These are phyloP conservation scores for Cucurbita ficifolia DNA, from an alignment of 306 rosid genomes.

Conservation along the genomic window DNA sequence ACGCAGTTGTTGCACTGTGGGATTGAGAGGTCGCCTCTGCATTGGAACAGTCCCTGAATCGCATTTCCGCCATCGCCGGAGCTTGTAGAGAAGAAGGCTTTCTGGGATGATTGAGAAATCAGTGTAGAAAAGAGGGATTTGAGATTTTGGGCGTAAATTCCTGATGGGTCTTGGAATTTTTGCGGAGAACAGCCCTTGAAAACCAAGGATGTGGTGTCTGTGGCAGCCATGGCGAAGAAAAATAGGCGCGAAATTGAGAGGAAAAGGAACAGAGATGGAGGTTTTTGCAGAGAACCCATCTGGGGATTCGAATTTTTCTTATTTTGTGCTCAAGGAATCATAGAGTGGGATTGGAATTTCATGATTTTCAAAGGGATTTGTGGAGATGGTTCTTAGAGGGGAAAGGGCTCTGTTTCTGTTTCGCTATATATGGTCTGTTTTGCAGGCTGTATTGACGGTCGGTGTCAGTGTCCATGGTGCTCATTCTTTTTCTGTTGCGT, in stretches of 20 bases:
- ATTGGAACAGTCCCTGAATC: conserved; percentile 54
- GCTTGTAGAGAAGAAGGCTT: conserved; percentile 38
- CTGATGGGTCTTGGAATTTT: conserved; percentile 38
- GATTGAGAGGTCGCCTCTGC: conserved; percentile 70
- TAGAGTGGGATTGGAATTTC: neutral
- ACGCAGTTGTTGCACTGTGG: conserved; percentile 52
- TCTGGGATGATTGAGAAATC: conserved; percentile 32
- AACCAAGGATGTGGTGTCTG: conserved; percentile 36
- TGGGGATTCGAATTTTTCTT: neutral
- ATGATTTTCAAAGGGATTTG: neutral
- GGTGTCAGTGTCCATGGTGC: neutral
- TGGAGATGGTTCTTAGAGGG: too few relatives aligned
- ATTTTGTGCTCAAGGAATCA: neutral
- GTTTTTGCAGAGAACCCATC: conserved; percentile 28
- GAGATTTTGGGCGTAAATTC: conserved; percentile 35
- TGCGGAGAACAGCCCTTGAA: conserved; percentile 71
- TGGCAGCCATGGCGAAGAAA: conserved; percentile 7
- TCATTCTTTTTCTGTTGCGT: neutral
- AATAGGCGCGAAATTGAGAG: neutral
- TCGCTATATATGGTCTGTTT: neutral
- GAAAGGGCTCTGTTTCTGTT: neutral
- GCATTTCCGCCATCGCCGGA: conserved; percentile 32
- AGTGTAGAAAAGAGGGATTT: conserved; percentile 32
- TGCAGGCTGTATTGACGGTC: neutral
- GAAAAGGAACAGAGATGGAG: conserved; percentile 6